These are phyloP conservation scores for Aspergillus ochraceus DNA, from an alignment of 2,329 filamentous ascomycete species.

Conservation along the genomic window DNA sequence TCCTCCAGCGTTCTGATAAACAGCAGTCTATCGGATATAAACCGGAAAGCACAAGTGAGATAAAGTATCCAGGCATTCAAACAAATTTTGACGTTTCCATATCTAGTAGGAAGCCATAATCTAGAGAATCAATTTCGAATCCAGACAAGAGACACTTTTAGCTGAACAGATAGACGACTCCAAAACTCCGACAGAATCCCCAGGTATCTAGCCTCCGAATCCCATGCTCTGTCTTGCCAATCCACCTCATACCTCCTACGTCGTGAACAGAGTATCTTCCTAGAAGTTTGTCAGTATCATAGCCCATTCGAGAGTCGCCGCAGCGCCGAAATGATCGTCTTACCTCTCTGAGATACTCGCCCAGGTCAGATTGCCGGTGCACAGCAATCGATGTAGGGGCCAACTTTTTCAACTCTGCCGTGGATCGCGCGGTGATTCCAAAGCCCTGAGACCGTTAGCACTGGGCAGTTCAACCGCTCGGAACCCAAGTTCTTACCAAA, in stretches of 20 bases:
- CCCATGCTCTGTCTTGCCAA: conserved; percentile 22
- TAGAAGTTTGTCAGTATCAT: conserved; percentile 23
- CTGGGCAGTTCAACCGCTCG: neutral
- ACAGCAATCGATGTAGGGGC: conserved; percentile 88
- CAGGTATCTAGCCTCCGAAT: conserved; percentile 25
- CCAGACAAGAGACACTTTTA: conserved; percentile 14
- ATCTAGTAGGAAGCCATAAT: neutral
- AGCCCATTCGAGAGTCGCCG: neutral
- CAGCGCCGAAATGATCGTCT: conserved; percentile 17
- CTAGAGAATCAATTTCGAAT: neutral
- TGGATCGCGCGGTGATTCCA: conserved; percentile 85
- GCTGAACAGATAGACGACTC: conserved; percentile 24
- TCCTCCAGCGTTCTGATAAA: too few relatives aligned
- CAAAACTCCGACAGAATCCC: conserved; percentile 26
- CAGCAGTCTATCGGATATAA: too few relatives aligned
- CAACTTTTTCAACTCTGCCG: conserved; percentile 75
- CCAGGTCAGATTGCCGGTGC: conserved; percentile 90
- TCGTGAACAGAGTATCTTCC: conserved; percentile 65
- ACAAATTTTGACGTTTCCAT: neutral
- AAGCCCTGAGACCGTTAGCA: conserved; percentile 66
- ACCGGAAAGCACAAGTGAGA: too few relatives aligned
- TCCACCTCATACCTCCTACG: conserved; percentile 32
- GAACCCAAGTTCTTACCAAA: conserved; percentile 30
- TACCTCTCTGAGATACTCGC: conserved; percentile 86
- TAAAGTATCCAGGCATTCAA: neutral